phyloP scores from a whole-genome alignment of 2,329 filamentous ascomycete genomes.

The Sordariomycetes sp. region DNA sequence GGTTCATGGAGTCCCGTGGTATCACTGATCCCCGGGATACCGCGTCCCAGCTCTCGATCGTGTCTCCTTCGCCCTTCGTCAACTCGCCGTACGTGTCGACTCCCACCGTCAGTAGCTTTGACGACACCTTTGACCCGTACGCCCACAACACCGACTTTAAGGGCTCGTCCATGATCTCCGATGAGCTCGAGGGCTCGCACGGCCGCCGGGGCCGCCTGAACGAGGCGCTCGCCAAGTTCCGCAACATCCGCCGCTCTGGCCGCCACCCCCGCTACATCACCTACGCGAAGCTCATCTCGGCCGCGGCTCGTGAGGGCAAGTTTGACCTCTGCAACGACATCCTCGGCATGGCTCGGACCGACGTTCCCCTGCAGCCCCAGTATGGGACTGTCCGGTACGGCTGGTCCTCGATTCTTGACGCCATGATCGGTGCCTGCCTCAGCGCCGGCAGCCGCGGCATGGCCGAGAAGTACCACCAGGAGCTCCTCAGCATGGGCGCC shows the following conservation, averaged over 20 bases:
- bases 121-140: slow-evolving; percentile 86
- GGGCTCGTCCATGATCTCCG: slow-evolving; percentile 80
- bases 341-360: slow-evolving; percentile 74
- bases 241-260: slow-evolving; percentile 84
- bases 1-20: slow-evolving; percentile 43
- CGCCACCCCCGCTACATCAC: slow-evolving; percentile 92
- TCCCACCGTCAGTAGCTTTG: slow-evolving; percentile 45
- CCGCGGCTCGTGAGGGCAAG: slow-evolving; percentile 74
- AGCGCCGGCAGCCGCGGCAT: slow-evolving; percentile 67
- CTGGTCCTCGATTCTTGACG: slow-evolving; percentile 91
- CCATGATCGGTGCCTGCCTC: slow-evolving; percentile 89
- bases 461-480: slow-evolving; percentile 80
- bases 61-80: slow-evolving; percentile 15
- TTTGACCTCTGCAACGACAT: slow-evolving; percentile 76
- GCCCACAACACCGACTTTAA: slow-evolving; percentile 85
- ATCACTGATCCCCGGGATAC: slow-evolving; percentile 42
- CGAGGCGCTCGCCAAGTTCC: slow-evolving; percentile 72
- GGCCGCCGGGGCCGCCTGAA: slow-evolving; percentile 63
- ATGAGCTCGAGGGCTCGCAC: slow-evolving; percentile 71
- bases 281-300: slow-evolving; percentile 87
- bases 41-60: neutral
- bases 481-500: slow-evolving; percentile 79
- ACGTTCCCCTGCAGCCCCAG: slow-evolving; percentile 74
- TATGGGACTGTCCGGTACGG: slow-evolving; percentile 84
- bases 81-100: slow-evolving; percentile 41